Percentiles rank a stretch among this genome's conserved stretches.
Evolutionary conservation across 805 yeast species (phyloP).

Genomic region (Candida dendrica): DNA sequence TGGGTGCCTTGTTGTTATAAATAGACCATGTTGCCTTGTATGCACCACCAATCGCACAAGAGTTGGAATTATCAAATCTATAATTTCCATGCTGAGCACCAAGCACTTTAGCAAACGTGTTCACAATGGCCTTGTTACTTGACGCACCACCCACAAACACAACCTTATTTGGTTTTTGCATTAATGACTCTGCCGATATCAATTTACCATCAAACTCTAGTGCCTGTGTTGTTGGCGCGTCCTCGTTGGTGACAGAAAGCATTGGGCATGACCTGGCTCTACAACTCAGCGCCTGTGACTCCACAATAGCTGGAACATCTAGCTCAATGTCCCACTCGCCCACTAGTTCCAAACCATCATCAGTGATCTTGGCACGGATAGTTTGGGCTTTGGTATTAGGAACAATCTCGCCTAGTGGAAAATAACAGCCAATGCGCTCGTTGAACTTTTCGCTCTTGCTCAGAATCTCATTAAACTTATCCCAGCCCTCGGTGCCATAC

Average conservation of each 20-base stretch:
- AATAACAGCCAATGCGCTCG: slow-evolving; percentile 64
- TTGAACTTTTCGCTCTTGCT: slow-evolving; percentile 27
- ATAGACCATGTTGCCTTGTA: slow-evolving; percentile 74
- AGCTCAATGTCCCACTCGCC: slow-evolving; percentile 43
- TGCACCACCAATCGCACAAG: slow-evolving; percentile 91
- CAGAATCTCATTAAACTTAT: slow-evolving; percentile 49
- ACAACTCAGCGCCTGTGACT: slow-evolving; percentile 82
- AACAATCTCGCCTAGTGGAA: slow-evolving; percentile 86
- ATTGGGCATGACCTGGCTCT: slow-evolving; percentile 74
- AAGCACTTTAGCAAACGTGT: slow-evolving; percentile 61
- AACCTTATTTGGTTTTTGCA: slow-evolving; percentile 54
- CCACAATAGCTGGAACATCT: slow-evolving; percentile 75
- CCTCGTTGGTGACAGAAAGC: slow-evolving; percentile 33
- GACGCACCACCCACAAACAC: slow-evolving; percentile 89
- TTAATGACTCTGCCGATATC: slow-evolving; percentile 10
- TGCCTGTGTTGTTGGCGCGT: not conserved
- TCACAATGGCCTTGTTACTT: slow-evolving; percentile 59
- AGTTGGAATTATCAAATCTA: slow-evolving; percentile 72
- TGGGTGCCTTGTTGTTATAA: slow-evolving; percentile 12
- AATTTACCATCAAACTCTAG: slow-evolving; percentile 28
- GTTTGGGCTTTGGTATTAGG: slow-evolving; percentile 71
- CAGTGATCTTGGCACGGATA: slow-evolving; percentile 38
- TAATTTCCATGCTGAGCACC: slow-evolving; percentile 57
- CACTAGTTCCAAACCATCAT: slow-evolving; percentile 23
- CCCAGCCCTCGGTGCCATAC: slow-evolving; percentile 42